Evolutionary conservation across 116 monocot genomes (phyloP).

Genomic region (Iris pallida): DNA sequence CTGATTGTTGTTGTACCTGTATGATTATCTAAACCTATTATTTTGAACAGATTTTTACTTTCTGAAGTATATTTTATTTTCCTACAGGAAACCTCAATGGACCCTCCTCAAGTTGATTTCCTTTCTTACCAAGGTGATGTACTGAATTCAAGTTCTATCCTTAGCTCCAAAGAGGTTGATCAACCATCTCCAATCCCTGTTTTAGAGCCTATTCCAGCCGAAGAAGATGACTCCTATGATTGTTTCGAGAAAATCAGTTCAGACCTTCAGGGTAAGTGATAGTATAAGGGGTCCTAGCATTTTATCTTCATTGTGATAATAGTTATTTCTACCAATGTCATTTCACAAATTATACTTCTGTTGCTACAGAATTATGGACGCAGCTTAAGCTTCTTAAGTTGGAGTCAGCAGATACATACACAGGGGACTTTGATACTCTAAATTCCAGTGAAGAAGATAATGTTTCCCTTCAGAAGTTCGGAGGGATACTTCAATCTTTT

Average conservation of each 20-base stretch:
- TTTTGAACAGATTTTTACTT: not conserved
- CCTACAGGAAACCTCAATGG: constrained; percentile 5
- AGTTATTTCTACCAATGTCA: not conserved
- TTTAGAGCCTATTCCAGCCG: constrained; percentile 33
- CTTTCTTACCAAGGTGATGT: constrained; percentile 2
- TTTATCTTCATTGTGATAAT: not conserved
- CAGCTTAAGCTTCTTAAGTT: constrained; percentile 72
- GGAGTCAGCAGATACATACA: constrained; percentile 30
- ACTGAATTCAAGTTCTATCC: constrained; percentile 7
- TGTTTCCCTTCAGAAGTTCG: constrained; percentile 4
- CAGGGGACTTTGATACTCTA: constrained; percentile 21
- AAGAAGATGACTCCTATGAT: constrained; percentile 35
- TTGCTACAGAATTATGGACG: constrained; percentile 57
- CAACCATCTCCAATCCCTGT: constrained; percentile 75
- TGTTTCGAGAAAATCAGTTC: constrained; percentile 71
- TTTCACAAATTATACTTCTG: not conserved
- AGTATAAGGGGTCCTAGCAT: not conserved
- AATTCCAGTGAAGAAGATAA: constrained; percentile 37
- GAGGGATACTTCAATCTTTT: constrained; percentile 22
- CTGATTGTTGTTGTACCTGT: too few species aligned
- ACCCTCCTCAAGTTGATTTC: constrained; percentile 17
- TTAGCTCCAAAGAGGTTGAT: constrained; percentile 39
- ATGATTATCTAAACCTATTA: too few species aligned
- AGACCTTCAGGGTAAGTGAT: constrained; percentile 58
- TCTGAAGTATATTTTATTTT: not conserved